phyloP scores from a whole-genome alignment of 179 eudicot genomes.

The Carnegiea gigantea region DNA sequence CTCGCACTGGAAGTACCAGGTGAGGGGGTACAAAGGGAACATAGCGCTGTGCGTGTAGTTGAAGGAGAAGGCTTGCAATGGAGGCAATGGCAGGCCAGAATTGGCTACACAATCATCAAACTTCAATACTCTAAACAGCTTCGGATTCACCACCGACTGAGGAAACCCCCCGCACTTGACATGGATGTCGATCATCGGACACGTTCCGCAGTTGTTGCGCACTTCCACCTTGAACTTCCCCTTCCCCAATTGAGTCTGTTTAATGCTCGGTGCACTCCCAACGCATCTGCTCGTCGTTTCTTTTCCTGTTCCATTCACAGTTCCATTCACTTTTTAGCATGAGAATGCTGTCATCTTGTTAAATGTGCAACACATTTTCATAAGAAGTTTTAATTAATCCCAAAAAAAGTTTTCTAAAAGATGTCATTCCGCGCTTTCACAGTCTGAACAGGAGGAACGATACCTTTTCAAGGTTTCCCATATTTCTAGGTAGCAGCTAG shows the following conservation, averaged over 20 bases:
- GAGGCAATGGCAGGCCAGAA: constrained; percentile 25
- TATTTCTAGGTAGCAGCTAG: no score
- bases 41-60: constrained; percentile 15
- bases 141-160: constrained; percentile 19
- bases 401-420: no score
- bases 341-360: no score
- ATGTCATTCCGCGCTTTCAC: no score
- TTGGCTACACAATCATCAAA: constrained; percentile 28
- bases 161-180: constrained; percentile 28
- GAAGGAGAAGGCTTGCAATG: constrained; percentile 25
- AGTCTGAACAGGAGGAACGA: no score
- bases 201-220: constrained; percentile 26
- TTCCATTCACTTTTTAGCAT: no score
- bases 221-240: constrained; percentile 24
- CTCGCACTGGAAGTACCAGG: constrained; percentile 33
- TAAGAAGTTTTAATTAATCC: no score
- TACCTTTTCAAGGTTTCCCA: no score
- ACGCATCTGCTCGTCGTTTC: constrained; percentile 10
- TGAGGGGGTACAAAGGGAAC: constrained; percentile 16
- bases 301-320: constrained; percentile 7
- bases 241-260: constrained; percentile 22
- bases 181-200: constrained; percentile 27
- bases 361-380: no score
- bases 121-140: constrained; percentile 25
- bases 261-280: constrained; percentile 25